A percentile compares a stretch with the other conserved stretches of the same genome.
phyloP scores from a whole-genome alignment of 768 basidiomycete genomes.

The Baorangia bicolor region DNA sequence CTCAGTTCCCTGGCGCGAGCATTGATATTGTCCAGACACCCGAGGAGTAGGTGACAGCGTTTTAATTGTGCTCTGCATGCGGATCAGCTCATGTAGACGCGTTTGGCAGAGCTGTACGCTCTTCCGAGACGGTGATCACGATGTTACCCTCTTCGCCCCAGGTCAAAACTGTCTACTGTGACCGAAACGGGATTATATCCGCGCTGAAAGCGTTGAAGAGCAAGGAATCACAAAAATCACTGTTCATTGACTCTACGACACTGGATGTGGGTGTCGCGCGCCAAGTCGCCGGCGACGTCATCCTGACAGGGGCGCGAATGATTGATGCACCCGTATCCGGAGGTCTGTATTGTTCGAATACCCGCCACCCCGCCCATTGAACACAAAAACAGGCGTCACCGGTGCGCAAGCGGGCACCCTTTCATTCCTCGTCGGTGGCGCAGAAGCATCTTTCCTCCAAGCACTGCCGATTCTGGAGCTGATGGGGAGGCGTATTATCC shows the following conservation, averaged over 20 bases:
- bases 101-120: conserved; percentile 53
- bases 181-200: conserved; percentile 60
- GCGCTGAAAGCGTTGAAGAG: conserved; percentile 49
- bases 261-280: conserved; percentile 77
- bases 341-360: conserved; percentile 46
- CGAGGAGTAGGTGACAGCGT: conserved; percentile 57
- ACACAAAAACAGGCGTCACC: conserved; percentile 56
- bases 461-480: conserved; percentile 58
- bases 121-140: conserved; percentile 71
- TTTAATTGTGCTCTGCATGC: not conserved
- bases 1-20: conserved; percentile 57
- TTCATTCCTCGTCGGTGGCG: conserved; percentile 90
- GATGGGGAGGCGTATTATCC: conserved; percentile 82
- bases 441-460: conserved; percentile 51
- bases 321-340: conserved; percentile 95
- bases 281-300: conserved; percentile 56
- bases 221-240: conserved; percentile 42
- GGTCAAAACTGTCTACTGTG: conserved; percentile 71
- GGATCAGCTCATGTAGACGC: conserved; percentile 11
- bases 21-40: conserved; percentile 63
- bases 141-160: conserved; percentile 94
- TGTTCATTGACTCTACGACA: conserved; percentile 91
- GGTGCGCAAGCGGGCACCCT: conserved; percentile 87
- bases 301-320: conserved; percentile 62
- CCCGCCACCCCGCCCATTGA: conserved; percentile 4